Conservation (phyloP, 495 filamentous ascomycete genomes). For the Viridothelium virens region DNA sequence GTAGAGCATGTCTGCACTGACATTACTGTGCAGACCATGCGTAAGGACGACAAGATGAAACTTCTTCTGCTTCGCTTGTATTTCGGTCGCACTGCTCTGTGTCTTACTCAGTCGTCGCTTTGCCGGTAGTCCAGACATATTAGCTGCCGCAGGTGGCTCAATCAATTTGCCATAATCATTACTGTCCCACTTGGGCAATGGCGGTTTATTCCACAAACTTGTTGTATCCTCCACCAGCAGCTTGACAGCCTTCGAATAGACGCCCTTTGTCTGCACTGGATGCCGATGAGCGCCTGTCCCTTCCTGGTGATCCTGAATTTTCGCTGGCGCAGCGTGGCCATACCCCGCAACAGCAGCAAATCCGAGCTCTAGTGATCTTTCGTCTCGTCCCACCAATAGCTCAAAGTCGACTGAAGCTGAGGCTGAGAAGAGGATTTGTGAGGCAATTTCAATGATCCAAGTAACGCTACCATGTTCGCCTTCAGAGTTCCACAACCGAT, state of each 20-base stretch:
- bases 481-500: constrained; percentile 22
- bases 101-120: constrained; percentile 26
- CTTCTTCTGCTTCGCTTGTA: constrained; percentile 51
- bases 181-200: constrained; percentile 59
- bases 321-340: constrained; percentile 51
- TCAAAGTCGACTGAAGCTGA: constrained; percentile 89
- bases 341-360: constrained; percentile 42
- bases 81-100: constrained; percentile 26
- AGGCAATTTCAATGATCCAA: constrained; percentile 87
- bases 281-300: constrained; percentile 38
- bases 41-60: constrained; percentile 88
- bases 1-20: constrained; percentile 95
- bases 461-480: constrained; percentile 44
- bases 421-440: constrained; percentile 84
- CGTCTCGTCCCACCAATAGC: constrained; percentile 74
- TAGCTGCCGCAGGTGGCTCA: constrained; percentile 17
- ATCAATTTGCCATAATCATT: constrained; percentile 26
- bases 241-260: constrained; percentile 69
- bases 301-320: constrained; percentile 58
- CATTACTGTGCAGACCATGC: constrained; percentile 91
- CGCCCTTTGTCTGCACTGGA: constrained; percentile 54
- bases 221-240: constrained; percentile 79
- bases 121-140: constrained; percentile 11
- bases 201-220: constrained; percentile 81
- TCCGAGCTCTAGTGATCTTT: constrained; percentile 65